These are phyloP conservation scores for Penicillium waksmanii DNA, from an alignment of 495 filamentous ascomycete species.

Conservation along the genomic window DNA sequence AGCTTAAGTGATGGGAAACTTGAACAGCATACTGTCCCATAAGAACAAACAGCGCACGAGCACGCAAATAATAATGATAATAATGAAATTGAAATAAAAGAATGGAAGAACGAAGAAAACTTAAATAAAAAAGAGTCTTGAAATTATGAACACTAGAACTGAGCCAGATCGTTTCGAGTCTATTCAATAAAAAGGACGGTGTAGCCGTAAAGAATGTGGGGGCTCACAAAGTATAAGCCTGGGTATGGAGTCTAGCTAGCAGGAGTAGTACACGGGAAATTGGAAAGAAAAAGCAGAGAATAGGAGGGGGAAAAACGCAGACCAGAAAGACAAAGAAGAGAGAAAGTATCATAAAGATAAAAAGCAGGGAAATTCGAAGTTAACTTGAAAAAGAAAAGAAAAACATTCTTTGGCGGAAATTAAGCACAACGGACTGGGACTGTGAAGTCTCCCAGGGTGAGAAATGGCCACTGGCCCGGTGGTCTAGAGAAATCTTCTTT, in stretches of 20 bases:
- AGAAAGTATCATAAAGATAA: constrained; percentile 2
- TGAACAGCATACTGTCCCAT: background rate
- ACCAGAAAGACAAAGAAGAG: background rate
- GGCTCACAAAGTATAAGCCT: constrained; percentile 4
- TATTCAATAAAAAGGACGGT: constrained; percentile 9
- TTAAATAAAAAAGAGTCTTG: background rate
- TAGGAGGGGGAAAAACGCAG: background rate
- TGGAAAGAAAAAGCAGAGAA: constrained; percentile 5
- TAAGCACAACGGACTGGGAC: background rate
- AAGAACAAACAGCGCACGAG: background rate
- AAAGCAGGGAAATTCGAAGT: background rate
- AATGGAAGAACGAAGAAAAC: background rate
- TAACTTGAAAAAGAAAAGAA: background rate
- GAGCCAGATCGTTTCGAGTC: constrained; percentile 6
- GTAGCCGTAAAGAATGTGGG: constrained; percentile 22
- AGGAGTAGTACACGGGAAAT: constrained; percentile 10
- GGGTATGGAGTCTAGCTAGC: constrained; percentile 29
- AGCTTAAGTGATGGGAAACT: background rate
- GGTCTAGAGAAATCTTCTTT: constrained; percentile 22
- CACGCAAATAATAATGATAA: too few relatives aligned
- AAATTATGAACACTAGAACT: constrained; percentile 5
- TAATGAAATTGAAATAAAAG: background rate
- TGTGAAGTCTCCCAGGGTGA: background rate
- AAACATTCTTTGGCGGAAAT: constrained; percentile 25
- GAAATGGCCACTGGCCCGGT: background rate